Evolutionary conservation across 495 filamentous ascomycete genomes (phyloP).

Genomic region (Hypoxylon intermedium): DNA sequence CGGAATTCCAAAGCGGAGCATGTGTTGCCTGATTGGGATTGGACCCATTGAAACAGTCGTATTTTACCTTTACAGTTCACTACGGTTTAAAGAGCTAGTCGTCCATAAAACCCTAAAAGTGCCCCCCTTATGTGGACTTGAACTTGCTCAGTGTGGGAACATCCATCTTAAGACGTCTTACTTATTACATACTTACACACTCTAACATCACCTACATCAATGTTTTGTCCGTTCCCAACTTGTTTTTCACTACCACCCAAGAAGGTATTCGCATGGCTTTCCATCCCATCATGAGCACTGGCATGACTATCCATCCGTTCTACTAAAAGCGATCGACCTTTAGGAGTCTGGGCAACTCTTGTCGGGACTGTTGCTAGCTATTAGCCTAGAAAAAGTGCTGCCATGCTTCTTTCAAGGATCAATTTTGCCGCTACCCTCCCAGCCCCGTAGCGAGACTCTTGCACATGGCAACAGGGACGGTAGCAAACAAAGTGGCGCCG

Average conservation of each 20-base stretch:
- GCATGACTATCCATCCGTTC: conserved; percentile 15
- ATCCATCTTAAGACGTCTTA: background rate
- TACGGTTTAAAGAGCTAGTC: too few relatives aligned
- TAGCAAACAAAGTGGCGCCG: too few relatives aligned
- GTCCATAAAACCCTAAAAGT: too few relatives aligned
- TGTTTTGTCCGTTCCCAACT: conserved; percentile 29
- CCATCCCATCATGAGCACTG: conserved; percentile 10
- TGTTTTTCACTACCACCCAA: conserved; percentile 27
- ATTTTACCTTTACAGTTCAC: too few relatives aligned
- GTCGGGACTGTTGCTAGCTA: conserved; percentile 7
- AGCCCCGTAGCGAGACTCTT: conserved; percentile 25
- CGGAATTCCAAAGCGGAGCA: conserved; percentile 23
- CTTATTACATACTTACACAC: background rate
- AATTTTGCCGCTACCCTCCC: conserved; percentile 34
- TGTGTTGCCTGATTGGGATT: conserved; percentile 17
- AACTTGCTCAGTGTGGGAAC: background rate
- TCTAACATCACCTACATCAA: background rate
- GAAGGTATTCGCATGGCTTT: conserved; percentile 10
- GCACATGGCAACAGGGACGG: conserved; percentile 38
- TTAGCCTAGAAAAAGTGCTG: conserved; percentile 35
- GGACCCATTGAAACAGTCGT: too few relatives aligned
- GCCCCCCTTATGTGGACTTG: too few relatives aligned
- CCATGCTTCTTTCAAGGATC: conserved; percentile 19
- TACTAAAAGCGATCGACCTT: conserved; percentile 10
- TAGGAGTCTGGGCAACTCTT: conserved; percentile 18